Conservation (phyloP, 768 basidiomycete genomes). For the Mycena maculata region DNA sequence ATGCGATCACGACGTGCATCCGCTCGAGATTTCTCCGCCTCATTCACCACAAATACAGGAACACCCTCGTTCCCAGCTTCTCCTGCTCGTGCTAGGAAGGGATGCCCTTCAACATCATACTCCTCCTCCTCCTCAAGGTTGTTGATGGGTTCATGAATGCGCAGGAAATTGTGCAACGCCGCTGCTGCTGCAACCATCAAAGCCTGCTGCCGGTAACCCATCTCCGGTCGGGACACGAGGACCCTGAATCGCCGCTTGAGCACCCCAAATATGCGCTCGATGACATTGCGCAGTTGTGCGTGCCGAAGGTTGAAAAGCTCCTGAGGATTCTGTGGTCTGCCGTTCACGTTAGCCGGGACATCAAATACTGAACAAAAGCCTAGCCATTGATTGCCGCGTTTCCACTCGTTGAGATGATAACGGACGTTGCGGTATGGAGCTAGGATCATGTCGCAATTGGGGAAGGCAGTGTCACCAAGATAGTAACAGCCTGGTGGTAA, state of each 20-base stretch:
- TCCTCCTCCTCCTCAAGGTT: constrained; percentile 13
- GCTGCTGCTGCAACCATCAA: constrained; percentile 32
- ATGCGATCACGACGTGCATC: constrained; percentile 17
- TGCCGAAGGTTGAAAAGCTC: constrained; percentile 26
- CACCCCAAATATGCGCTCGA: constrained; percentile 24
- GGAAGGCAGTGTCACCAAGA: constrained; percentile 40
- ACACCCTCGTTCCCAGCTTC: neutral
- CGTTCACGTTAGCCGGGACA: neutral
- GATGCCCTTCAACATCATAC: constrained; percentile 24
- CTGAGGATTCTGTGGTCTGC: constrained; percentile 2
- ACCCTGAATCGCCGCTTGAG: constrained; percentile 18
- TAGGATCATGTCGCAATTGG: constrained; percentile 36
- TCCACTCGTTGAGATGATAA: constrained; percentile 42
- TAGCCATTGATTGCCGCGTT: constrained; percentile 15
- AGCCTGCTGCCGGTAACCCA: constrained; percentile 31
- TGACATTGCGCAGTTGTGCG: constrained; percentile 22
- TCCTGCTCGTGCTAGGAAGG: neutral
- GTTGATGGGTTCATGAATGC: constrained; percentile 31
- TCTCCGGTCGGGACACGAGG: constrained; percentile 24
- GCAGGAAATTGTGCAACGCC: constrained; percentile 41
- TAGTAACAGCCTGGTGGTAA: constrained; percentile 38
- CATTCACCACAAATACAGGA: neutral
- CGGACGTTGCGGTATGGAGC: constrained; percentile 36
- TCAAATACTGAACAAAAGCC: neutral
- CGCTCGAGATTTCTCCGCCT: constrained; percentile 7